Evolutionary conservation across 2,329 filamentous ascomycete genomes (phyloP), one percentile per base, ranked within the genome.

Genomic region (Penicillium brasilianum): DNA sequence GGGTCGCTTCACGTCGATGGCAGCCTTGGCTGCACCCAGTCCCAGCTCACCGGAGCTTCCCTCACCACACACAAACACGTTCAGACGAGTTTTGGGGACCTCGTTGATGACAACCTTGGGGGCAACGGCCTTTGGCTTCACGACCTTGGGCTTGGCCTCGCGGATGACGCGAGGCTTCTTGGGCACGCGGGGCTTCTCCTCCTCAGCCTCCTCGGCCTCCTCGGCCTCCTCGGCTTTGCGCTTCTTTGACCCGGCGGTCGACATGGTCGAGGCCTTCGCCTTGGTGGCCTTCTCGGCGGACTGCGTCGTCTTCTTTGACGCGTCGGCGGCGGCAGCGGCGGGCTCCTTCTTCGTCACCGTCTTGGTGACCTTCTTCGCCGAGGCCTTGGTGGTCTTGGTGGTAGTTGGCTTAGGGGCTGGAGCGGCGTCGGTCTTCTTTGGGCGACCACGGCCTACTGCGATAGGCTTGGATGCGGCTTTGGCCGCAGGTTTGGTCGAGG

Each of bases 1-100:
- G 18, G 92, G 92, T 32, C 89, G 86, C 80, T 89, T 90, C 68
- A 92, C 89, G 67, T 93, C 89, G 66, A 90, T 86, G 43, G 84
- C 80, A 69, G 87, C 87, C 72, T 86, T 87, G 62, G 84, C 86
- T 2, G 83, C 77, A 39, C 92, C 92, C 18, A 96, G 85, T 39
- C 91, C 92, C 48, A 96, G 88, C 79, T 96, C 92, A 67, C 91
- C 91, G n/a, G 87, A 88, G 63, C 85, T 85, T 39, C 91, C 91
- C 75, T 92, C 90, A 55, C 92, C 92, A 69, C 92, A 94, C 55
- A 93, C 90, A 71, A 88, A 94, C 61, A 95, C 81, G 71, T 93
- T 87, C 60, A 95, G 83, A 30, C 70, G 71, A 39, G 71, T 65
- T 16, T 71, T 75, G 7, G 90, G 90, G 16, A 84, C 81, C 25